A percentile compares a stretch with the other conserved stretches of the same genome.
These are phyloP conservation scores for Panaeolus cyanescens DNA, from an alignment of 768 basidiomycete genomes.

Conservation along the genomic window DNA sequence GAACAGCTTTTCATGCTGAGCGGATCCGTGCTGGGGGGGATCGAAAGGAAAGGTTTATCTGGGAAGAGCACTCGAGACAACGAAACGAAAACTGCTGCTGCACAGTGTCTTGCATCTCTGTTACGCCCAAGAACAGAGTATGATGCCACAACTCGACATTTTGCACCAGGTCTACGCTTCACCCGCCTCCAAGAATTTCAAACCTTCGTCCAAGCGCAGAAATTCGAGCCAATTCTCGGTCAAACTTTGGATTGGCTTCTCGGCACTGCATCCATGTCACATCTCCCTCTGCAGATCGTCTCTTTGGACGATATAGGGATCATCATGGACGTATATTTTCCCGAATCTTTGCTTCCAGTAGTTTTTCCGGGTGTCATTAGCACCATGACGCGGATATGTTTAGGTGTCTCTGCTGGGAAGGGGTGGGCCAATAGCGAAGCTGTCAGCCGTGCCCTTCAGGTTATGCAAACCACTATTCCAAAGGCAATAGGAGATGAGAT, in stretches of 20 bases:
- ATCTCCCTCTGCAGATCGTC: slow-evolving; percentile 60
- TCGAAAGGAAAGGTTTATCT: slow-evolving; percentile 65
- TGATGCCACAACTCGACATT: slow-evolving; percentile 31
- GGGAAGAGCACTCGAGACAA: slow-evolving; percentile 65
- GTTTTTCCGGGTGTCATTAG: slow-evolving; percentile 87
- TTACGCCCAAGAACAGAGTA: slow-evolving; percentile 51
- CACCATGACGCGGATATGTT: slow-evolving; percentile 68
- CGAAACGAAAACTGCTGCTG: slow-evolving; percentile 80
- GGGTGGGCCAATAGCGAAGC: slow-evolving; percentile 76
- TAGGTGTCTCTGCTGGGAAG: slow-evolving; percentile 53
- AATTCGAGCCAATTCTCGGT: slow-evolving; percentile 78
- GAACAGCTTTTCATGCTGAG: slow-evolving; percentile 84
- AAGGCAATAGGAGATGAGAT: slow-evolving; percentile 67
- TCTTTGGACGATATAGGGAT: slow-evolving; percentile 61
- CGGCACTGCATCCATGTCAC: slow-evolving; percentile 51
- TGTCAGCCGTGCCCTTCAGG: slow-evolving; percentile 57
- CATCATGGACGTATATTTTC: slow-evolving; percentile 59
- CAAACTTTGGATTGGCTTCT: slow-evolving; percentile 82
- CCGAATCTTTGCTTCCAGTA: slow-evolving; percentile 56
- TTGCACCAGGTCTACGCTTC: slow-evolving; percentile 19
- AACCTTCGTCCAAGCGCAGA: slow-evolving; percentile 43
- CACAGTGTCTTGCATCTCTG: slow-evolving; percentile 63
- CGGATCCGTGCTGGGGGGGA: slow-evolving; percentile 61
- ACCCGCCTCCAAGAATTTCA: slow-evolving; percentile 38
- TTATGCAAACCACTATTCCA: slow-evolving; percentile 57